Conservation (phyloP, 1,284 basidiomycete species). For the Polyporus tsugae region DNA sequence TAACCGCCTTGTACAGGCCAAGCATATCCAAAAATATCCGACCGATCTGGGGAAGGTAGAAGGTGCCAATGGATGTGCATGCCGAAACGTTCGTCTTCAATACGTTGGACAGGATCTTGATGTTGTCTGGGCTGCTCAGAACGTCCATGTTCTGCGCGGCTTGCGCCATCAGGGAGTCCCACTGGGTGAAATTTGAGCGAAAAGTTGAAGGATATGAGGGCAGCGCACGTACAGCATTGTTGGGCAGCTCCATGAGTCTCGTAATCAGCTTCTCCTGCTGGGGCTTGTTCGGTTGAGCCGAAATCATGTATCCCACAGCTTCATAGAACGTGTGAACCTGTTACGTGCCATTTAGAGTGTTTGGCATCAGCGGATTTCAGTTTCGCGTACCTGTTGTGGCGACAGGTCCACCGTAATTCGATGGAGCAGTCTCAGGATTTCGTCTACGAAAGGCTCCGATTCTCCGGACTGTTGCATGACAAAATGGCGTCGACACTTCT, state of each 20-base stretch:
- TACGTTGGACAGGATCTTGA: slow-evolving; percentile 97
- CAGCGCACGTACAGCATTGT: slow-evolving; percentile 79
- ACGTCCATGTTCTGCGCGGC: slow-evolving; percentile 95
- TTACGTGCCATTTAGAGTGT: slow-evolving; percentile 14
- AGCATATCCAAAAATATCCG: slow-evolving; percentile 99
- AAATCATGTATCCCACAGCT: slow-evolving; percentile 99
- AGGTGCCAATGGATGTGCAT: slow-evolving; percentile 96
- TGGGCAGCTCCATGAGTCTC: slow-evolving; percentile 97
- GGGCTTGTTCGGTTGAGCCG: slow-evolving; percentile 97
- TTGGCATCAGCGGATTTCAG: slow-evolving; percentile 7
- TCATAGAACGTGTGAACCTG: slow-evolving; percentile 97
- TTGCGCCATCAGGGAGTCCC: slow-evolving; percentile 98
- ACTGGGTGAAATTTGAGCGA: slow-evolving; percentile 55
- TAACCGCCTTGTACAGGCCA: slow-evolving; percentile 97
- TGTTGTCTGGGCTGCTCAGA: slow-evolving; percentile 90
- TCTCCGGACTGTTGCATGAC: slow-evolving; percentile 99
- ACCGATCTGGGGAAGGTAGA: slow-evolving; percentile 97
- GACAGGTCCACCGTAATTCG: slow-evolving; percentile 96
- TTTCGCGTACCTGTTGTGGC: slow-evolving; percentile 82
- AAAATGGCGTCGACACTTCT: slow-evolving; percentile 98
- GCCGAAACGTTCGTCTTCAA: slow-evolving; percentile 99
- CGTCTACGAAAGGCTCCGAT: slow-evolving; percentile 97
- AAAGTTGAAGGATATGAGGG: neutral
- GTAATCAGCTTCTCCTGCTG: slow-evolving; percentile 96
- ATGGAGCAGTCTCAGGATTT: slow-evolving; percentile 93